Percentiles rank a stretch among this genome's conserved stretches.
Conservation (phyloP, 2,329 filamentous ascomycete species). For the Zymoseptoria crescenta region DNA sequence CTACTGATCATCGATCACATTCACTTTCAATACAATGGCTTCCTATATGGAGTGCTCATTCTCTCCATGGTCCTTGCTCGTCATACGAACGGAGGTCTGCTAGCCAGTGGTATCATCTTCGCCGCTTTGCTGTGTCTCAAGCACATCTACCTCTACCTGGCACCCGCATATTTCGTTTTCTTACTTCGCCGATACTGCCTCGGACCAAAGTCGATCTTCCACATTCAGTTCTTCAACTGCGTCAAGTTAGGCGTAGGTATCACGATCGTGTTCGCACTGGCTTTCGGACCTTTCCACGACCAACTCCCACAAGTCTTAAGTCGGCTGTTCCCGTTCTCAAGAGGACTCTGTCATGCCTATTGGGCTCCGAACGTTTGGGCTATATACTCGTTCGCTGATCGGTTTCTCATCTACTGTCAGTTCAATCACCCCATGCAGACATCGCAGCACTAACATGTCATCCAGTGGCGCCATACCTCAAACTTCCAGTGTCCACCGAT, state of each 20-base stretch:
- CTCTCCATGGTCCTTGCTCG: constrained; percentile 78
- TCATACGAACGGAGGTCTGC: constrained; percentile 58
- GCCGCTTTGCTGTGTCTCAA: constrained; percentile 85
- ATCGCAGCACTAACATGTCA: constrained; percentile 29
- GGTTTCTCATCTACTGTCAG: constrained; percentile 72
- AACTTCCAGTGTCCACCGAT: constrained; percentile 61
- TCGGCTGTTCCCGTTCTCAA: constrained; percentile 85
- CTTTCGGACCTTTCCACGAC: constrained; percentile 85
- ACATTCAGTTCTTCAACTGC: constrained; percentile 68
- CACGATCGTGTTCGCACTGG: constrained; percentile 61
- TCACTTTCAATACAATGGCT: constrained; percentile 98
- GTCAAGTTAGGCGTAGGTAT: constrained; percentile 75
- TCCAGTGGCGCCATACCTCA: constrained; percentile 76
- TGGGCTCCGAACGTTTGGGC: constrained; percentile 98
- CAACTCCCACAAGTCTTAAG: constrained; percentile 79
- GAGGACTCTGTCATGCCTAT: constrained; percentile 92
- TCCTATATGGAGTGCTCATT: constrained; percentile 85
- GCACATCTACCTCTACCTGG: constrained; percentile 95
- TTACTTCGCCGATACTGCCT: constrained; percentile 86
- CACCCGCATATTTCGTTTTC: constrained; percentile 91
- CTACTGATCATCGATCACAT: constrained; percentile 97
- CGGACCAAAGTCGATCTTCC: constrained; percentile 65
- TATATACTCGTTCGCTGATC: constrained; percentile 85
- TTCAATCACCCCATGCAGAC: constrained; percentile 7
- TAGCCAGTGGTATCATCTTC: constrained; percentile 75